Conservation (phyloP, 495 filamentous ascomycete species). For the Aspergillus steynii region DNA sequence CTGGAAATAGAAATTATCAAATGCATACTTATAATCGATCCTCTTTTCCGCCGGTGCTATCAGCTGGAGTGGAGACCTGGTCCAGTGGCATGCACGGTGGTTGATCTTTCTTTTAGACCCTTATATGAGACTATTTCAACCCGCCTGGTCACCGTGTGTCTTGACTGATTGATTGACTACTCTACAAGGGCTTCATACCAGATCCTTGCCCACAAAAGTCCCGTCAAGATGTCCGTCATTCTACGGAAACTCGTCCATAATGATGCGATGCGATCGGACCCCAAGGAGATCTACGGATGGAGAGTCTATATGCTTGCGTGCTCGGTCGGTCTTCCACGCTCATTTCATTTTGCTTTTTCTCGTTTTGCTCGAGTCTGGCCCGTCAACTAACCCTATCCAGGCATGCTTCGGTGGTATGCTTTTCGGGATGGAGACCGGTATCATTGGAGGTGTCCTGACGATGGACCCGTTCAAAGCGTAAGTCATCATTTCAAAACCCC, state of each 20-base stretch:
- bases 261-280: constrained; percentile 74
- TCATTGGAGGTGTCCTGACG: constrained; percentile 69
- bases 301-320: constrained; percentile 68
- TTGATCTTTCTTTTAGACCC: neutral
- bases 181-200: neutral
- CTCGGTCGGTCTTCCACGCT: constrained; percentile 50
- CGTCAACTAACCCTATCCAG: constrained; percentile 24
- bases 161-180: neutral
- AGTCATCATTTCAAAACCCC: constrained; percentile 16
- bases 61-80: neutral
- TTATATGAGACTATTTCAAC: neutral
- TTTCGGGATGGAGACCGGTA: constrained; percentile 69
- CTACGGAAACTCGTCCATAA: constrained; percentile 71
- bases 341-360: neutral
- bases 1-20: neutral
- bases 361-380: neutral
- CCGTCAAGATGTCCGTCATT: constrained; percentile 40
- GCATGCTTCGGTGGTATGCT: constrained; percentile 77
- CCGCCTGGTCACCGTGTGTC: neutral
- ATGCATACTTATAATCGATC: neutral
- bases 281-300: constrained; percentile 79
- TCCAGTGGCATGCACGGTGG: neutral
- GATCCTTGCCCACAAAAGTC: neutral
- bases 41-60: neutral
- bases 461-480: constrained; percentile 61